Percentiles rank a stretch among this genome's conserved stretches.
Conservation (phyloP, 140 eudicot species). For the Cichorium intybus region DNA sequence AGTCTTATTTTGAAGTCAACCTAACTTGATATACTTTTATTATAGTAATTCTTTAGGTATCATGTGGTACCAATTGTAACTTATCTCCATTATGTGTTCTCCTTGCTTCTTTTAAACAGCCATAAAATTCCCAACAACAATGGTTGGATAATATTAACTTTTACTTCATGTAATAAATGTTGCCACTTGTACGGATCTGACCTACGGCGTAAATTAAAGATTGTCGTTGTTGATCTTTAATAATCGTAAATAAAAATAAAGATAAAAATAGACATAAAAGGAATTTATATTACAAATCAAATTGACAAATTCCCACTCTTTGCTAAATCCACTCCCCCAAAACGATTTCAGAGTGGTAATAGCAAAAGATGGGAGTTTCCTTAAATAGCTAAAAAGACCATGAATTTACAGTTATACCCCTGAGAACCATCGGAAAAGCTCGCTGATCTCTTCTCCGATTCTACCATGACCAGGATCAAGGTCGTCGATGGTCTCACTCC, state of each 20-base stretch:
- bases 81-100: no score
- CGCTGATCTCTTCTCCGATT: constrained; percentile 76
- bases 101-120: no score
- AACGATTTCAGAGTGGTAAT: constrained; percentile 18
- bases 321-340: constrained; percentile 32
- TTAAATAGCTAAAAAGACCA: neutral
- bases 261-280: neutral
- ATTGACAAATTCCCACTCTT: constrained; percentile 20
- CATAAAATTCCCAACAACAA: no score
- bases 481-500: constrained; percentile 49
- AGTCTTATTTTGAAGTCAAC: neutral
- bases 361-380: constrained; percentile 31
- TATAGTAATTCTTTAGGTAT: neutral
- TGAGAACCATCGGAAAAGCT: constrained; percentile 85
- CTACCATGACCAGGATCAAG: constrained; percentile 40
- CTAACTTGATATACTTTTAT: neutral
- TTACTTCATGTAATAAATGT: neutral
- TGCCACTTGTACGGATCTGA: neutral
- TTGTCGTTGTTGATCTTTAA: neutral
- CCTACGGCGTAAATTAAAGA: neutral
- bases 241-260: neutral
- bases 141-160: neutral
- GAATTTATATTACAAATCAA: neutral
- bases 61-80: no score
- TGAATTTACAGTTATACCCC: constrained; percentile 61